Evolutionary conservation across 208 protist species (phyloP).

Genomic region (Zelonia costaricensis): DNA sequence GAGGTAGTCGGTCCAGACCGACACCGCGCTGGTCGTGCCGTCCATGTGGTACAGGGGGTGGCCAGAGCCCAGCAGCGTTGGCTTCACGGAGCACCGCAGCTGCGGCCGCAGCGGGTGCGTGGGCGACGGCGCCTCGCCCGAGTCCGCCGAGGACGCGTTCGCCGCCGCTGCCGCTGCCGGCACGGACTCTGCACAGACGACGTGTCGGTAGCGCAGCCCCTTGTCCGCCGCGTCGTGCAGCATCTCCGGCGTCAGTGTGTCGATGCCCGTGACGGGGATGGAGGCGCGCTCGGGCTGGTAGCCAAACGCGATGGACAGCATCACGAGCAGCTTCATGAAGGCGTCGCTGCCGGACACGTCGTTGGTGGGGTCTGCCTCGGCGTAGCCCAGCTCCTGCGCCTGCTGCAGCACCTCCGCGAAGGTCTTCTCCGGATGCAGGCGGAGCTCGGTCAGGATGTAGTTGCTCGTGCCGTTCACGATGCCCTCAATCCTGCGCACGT

Average conservation of each 20-base stretch:
- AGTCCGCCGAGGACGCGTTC: not conserved
- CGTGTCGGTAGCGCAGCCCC: slow-evolving; percentile 37
- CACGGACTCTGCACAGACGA: slow-evolving; percentile 21
- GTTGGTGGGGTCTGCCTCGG: slow-evolving; percentile 40
- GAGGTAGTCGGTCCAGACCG: slow-evolving; percentile 36
- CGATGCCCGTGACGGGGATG: slow-evolving; percentile 33
- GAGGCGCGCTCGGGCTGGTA: slow-evolving; percentile 29
- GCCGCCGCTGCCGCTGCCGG: not conserved
- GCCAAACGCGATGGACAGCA: slow-evolving; percentile 29
- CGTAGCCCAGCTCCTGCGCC: slow-evolving; percentile 41
- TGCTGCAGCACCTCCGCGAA: slow-evolving; percentile 28
- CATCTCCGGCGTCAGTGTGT: slow-evolving; percentile 31
- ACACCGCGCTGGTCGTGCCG: slow-evolving; percentile 33
- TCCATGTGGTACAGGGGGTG: slow-evolving; percentile 38
- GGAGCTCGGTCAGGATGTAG: slow-evolving; percentile 39
- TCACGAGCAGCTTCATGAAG: slow-evolving; percentile 38
- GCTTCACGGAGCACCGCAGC: slow-evolving; percentile 25
- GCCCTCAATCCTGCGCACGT: slow-evolving; percentile 34
- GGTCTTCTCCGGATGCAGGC: slow-evolving; percentile 23
- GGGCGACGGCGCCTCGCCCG: slow-evolving; percentile 1
- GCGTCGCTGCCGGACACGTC: slow-evolving; percentile 41
- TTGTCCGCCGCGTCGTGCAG: slow-evolving; percentile 20
- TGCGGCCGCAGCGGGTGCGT: not conserved
- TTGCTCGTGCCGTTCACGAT: slow-evolving; percentile 46
- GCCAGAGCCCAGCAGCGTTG: slow-evolving; percentile 24